A percentile compares a stretch with the other conserved stretches of the same genome.
Evolutionary conservation across 1,284 basidiomycete species (phyloP).

Genomic region (Moesziomyces globuligerus): DNA sequence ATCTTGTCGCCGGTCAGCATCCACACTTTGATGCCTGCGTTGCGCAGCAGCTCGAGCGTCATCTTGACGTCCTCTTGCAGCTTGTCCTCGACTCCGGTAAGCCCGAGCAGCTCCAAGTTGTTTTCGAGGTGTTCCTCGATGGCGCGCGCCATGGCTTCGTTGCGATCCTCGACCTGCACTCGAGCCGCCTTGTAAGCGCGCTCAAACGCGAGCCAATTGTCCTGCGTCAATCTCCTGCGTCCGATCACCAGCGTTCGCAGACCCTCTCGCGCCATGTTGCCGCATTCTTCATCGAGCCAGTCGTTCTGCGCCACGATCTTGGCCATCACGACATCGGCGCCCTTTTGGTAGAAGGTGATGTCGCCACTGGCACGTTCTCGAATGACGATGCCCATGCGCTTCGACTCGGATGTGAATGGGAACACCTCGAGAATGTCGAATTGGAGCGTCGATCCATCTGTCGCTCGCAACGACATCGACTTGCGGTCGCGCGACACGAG

Average conservation of each 20-base stretch:
- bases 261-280: constrained; percentile 98
- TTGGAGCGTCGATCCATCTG: constrained; percentile 68
- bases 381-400: constrained; percentile 98
- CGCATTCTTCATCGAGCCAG: constrained; percentile 98
- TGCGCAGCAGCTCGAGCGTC: constrained; percentile 89
- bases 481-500: constrained; percentile 88
- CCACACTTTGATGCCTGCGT: constrained; percentile 99
- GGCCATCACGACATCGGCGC: constrained; percentile 96
- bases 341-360: constrained; percentile 92
- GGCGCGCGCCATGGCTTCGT: constrained; percentile 80
- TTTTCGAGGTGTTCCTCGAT: constrained; percentile 82
- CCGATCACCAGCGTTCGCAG: constrained; percentile 92
- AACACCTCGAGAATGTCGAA: constrained; percentile 94
- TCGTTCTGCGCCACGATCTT: constrained; percentile 94
- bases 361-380: constrained; percentile 80
- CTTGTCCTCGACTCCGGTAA: constrained; percentile 99
- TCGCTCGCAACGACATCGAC: constrained; percentile 72
- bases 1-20: constrained; percentile 99
- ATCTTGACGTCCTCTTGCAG: constrained; percentile 95
- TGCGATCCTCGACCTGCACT: constrained; percentile 74
- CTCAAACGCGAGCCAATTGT: constrained; percentile 81
- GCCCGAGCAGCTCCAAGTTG: constrained; percentile 88
- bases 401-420: constrained; percentile 96
- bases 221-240: constrained; percentile 78
- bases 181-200: constrained; percentile 81